phyloP scores from a whole-genome alignment of 257 asterid species.

The Solanum raphanifolium region DNA sequence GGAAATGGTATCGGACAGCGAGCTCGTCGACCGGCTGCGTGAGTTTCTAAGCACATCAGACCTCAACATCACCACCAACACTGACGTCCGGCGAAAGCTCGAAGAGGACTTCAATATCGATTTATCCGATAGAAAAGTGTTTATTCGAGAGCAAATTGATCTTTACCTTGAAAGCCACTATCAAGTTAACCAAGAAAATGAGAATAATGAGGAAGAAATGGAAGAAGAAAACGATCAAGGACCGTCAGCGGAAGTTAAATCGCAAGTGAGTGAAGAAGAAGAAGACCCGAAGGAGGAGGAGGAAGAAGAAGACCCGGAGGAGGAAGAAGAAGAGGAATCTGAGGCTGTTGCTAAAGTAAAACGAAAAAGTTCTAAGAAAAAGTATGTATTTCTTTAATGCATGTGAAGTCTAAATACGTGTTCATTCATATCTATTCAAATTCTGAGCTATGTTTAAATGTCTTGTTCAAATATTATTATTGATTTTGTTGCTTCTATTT shows the following conservation, averaged over 20 bases:
- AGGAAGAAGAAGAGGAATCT: conserved; percentile 15
- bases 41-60: conserved; percentile 70
- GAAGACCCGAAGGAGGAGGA: conserved; percentile 23
- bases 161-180: conserved; percentile 42
- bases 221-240: conserved; percentile 7
- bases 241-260: neutral
- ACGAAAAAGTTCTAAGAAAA: neutral
- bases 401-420: neutral
- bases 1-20: conserved; percentile 71
- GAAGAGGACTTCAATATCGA: conserved; percentile 79
- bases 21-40: conserved; percentile 55
- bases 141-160: conserved; percentile 75
- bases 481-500: neutral
- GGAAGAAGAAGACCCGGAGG: conserved; percentile 6
- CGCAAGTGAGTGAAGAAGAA: conserved; percentile 8
- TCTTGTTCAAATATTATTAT: neutral
- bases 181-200: conserved; percentile 20
- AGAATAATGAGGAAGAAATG: conserved; percentile 8
- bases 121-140: conserved; percentile 63
- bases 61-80: conserved; percentile 64
- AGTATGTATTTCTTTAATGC: neutral
- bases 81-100: conserved; percentile 64
- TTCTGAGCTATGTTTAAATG: neutral
- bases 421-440: neutral
- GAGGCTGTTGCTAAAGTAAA: conserved; percentile 2